Evolutionary conservation across 2,329 filamentous ascomycete genomes (phyloP).

Genomic region (Ustulina deusta): DNA sequence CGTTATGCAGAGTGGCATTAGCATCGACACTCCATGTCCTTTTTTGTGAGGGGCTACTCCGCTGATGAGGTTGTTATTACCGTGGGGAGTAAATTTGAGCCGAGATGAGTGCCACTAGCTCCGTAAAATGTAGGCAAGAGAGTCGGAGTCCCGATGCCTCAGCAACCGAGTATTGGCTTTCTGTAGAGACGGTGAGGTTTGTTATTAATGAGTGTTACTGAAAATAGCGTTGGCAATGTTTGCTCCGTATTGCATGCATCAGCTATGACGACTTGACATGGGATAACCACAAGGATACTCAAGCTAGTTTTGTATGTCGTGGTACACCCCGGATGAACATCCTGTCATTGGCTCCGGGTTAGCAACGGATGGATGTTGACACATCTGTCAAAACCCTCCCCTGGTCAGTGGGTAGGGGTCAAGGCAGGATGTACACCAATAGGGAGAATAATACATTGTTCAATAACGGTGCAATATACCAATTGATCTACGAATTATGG

Average conservation of each 20-base stretch:
- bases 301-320: neutral
- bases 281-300: constrained; percentile 1
- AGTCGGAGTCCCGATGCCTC: neutral
- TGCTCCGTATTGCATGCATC: constrained; percentile 2
- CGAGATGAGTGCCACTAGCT: neutral
- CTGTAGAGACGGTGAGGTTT: constrained; percentile 1
- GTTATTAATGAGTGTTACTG: neutral
- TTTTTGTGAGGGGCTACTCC: neutral
- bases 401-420: constrained; percentile 11
- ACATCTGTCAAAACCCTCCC: neutral
- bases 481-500: constrained; percentile 30
- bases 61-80: neutral
- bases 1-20: constrained; percentile 2
- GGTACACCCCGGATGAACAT: neutral
- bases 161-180: neutral
- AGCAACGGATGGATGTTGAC: neutral
- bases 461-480: constrained; percentile 28
- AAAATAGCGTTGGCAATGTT: constrained; percentile 8
- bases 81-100: neutral
- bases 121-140: neutral
- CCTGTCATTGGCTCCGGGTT: neutral
- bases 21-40: neutral
- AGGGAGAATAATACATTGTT: constrained; percentile 31
- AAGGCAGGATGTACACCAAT: neutral
- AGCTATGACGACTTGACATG: neutral